A percentile compares a stretch with the other conserved stretches of the same genome.
Conservation (phyloP, 78 protist genomes). For the Capsaspora owczarzaki region DNA sequence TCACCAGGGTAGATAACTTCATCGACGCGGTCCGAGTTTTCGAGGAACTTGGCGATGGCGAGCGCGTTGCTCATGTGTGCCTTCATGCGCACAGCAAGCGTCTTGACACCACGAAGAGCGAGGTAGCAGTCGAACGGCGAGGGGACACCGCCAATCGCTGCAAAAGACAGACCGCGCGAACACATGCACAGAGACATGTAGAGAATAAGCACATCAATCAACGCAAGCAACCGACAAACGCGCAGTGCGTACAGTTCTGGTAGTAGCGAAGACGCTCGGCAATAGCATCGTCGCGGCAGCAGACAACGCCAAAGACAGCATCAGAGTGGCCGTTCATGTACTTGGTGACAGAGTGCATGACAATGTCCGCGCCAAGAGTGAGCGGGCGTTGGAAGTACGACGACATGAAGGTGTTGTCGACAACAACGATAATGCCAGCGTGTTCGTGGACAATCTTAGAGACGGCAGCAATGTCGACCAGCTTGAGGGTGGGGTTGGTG, state of each 20-base stretch:
- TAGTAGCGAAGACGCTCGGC: conserved; percentile 15
- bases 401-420: conserved; percentile 51
- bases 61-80: conserved; percentile 29
- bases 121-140: conserved; percentile 43
- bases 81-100: conserved; percentile 43
- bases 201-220: no score
- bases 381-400: conserved; percentile 42
- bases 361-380: conserved; percentile 66
- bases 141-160: conserved; percentile 51
- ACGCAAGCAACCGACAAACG: no score
- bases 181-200: no score
- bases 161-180: not conserved
- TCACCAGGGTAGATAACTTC: conserved; percentile 17
- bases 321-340: conserved; percentile 55
- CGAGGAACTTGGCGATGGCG: conserved; percentile 32
- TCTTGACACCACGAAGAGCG: conserved; percentile 37
- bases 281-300: not conserved
- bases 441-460: conserved; percentile 1
- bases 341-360: conserved; percentile 61
- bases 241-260: conserved; percentile 47
- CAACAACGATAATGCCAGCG: not conserved
- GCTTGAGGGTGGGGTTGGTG: conserved; percentile 45
- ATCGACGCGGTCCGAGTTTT: conserved; percentile 20
- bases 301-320: conserved; percentile 20
- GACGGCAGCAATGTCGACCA: conserved; percentile 30